These are phyloP conservation scores for Daldinia childiae DNA, from an alignment of 495 filamentous ascomycete genomes.

Conservation along the genomic window DNA sequence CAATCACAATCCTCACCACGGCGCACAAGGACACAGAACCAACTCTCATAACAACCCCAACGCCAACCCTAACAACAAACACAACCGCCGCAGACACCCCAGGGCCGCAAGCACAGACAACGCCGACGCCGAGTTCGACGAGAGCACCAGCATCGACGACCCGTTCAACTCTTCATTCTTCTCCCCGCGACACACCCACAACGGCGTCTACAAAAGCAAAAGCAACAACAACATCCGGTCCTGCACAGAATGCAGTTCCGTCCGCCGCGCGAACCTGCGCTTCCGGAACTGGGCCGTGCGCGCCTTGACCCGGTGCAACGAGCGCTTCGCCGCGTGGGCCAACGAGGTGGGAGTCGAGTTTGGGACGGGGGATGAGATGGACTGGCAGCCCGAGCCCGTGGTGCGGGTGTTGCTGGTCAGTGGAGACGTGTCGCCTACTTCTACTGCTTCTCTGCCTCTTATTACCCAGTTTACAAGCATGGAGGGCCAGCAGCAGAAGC, in stretches of 20 bases:
- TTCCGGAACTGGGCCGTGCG: slow-evolving; percentile 38
- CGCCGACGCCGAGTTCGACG: no score
- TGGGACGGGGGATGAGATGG: slow-evolving; percentile 47
- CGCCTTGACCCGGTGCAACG: slow-evolving; percentile 15
- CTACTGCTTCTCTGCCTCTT: not conserved
- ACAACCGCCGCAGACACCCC: not conserved
- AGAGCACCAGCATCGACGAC: not conserved
- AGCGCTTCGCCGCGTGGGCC: slow-evolving; percentile 43
- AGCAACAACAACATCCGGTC: slow-evolving; percentile 18
- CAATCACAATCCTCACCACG: not conserved
- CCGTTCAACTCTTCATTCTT: not conserved
- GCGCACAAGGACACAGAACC: not conserved
- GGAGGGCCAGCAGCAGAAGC: not conserved
- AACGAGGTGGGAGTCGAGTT: slow-evolving; percentile 46
- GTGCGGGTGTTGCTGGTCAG: slow-evolving; percentile 35
- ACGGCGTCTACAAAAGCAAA: not conserved
- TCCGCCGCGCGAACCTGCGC: slow-evolving; percentile 43
- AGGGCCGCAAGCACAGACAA: not conserved
- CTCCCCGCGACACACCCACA: not conserved
- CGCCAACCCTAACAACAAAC: slow-evolving; percentile 1
- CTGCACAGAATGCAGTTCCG: slow-evolving; percentile 43
- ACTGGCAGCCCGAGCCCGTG: slow-evolving; percentile 52
- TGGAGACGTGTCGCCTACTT: not conserved
- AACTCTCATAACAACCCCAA: not conserved
- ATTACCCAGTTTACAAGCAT: not conserved